A percentile compares a stretch with the other conserved stretches of the same genome.
These are phyloP conservation scores for Penicillium sp. DNA, from an alignment of 2,329 filamentous ascomycete genomes.

Conservation along the genomic window DNA sequence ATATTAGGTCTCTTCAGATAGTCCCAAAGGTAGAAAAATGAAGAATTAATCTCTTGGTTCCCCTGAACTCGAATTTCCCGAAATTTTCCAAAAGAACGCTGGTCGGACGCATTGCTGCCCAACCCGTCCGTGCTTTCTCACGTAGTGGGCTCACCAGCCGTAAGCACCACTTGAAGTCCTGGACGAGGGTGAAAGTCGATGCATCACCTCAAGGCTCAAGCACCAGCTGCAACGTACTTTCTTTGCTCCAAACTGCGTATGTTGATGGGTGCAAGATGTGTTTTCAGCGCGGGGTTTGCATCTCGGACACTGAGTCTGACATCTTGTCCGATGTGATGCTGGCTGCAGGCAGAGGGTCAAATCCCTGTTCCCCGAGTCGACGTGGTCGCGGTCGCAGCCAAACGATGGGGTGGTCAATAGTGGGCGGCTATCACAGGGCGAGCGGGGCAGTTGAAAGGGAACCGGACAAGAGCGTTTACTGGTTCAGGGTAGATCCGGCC, in stretches of 20 bases:
- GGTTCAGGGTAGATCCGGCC: conserved; percentile 21
- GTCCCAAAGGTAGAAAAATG: conserved; percentile 12
- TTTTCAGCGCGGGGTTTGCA: conserved; percentile 12
- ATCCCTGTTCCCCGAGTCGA: conserved; percentile 27
- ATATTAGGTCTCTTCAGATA: conserved; percentile 9
- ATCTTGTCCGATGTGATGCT: conserved; percentile 13
- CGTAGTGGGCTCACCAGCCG: neutral
- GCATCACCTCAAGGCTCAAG: neutral
- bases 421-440: conserved; percentile 22
- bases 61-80: conserved; percentile 17
- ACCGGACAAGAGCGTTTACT: conserved; percentile 12
- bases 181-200: conserved; percentile 9
- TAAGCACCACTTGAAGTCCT: neutral
- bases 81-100: conserved; percentile 17
- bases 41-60: conserved; percentile 10
- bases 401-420: conserved; percentile 16
- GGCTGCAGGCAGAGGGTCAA: conserved; percentile 9
- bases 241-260: conserved; percentile 5
- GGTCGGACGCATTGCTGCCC: conserved; percentile 39
- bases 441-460: conserved; percentile 17
- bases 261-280: conserved; percentile 11
- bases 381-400: conserved; percentile 27
- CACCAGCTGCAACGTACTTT: neutral
- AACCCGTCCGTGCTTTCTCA: conserved; percentile 30
- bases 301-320: conserved; percentile 11